Base-by-base conservation (phyloP, 2,329 filamentous ascomycete genomes). In the Microdochium nivale region DNA sequence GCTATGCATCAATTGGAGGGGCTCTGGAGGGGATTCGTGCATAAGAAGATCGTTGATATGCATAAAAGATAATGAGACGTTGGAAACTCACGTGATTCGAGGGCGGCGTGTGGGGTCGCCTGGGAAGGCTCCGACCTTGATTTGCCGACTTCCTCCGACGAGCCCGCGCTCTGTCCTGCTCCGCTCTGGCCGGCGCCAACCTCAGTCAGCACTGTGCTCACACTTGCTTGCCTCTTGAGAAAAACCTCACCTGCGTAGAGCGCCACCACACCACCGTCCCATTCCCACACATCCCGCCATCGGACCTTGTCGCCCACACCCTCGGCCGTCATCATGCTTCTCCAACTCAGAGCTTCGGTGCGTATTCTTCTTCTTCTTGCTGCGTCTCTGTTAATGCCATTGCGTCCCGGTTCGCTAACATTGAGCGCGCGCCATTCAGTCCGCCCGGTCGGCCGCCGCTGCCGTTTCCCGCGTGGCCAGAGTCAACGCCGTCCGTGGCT, bases 271-370 rank as follows among this genome's bases (percentile, higher is more conserved):
- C 33, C 56, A 51, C 57, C 57, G 57, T 55, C 54, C 54, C 51
- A 56, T 57, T 58, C 59, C 58, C 57, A 64, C 62, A 57, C 51
- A 57, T 54, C 49, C 59, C 64, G 63, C 65, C 62, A 60, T 67
- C 70, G 70, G 74, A 76, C 73, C 74, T 76, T 70, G 74, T 73
- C 69, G 68, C 59, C 67, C 67, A 63, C 60, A 58, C 59, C 65
- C 66, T 70, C 58, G 54, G 58, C 51, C 14, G 14, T 47, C 71
- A 80, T 71, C 63, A 82, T 82, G 79, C 71, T 81, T 70, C 68
- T 67, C 63, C 75, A 78, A 68, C 66, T 80, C 64, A 71, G 79
- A 71, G 71, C 70, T 67, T 74, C 78, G 69, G 80, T 83, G 75
- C 61, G 78, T 73, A 50, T 33, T 56, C 25, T 19, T 51, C 25